Evolutionary conservation across 306 rosid species (phyloP).

Genomic region (Trifolium dubium): DNA sequence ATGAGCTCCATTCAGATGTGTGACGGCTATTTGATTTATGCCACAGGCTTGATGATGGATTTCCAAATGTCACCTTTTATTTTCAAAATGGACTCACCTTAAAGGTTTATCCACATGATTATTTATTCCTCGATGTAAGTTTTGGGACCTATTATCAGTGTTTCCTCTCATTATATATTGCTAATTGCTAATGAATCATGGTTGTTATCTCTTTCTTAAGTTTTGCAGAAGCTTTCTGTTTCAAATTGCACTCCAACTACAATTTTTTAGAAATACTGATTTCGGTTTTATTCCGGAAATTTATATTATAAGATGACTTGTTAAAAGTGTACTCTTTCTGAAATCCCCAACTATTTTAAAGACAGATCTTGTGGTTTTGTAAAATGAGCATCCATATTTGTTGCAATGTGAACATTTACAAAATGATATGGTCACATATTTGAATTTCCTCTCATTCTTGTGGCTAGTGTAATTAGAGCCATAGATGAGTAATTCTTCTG

Average conservation of each 20-base stretch:
- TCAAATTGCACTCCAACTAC: constrained; percentile 20
- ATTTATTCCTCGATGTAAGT: constrained; percentile 83
- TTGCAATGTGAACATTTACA: not conserved
- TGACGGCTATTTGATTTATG: constrained; percentile 37
- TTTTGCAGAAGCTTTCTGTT: constrained; percentile 30
- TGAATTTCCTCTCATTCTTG: constrained; percentile 26
- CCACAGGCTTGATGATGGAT: constrained; percentile 90
- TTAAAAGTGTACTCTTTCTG: not conserved
- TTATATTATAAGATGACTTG: not conserved
- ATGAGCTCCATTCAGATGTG: constrained; percentile 24
- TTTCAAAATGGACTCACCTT: constrained; percentile 83
- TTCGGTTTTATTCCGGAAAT: not conserved
- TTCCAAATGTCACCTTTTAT: constrained; percentile 79
- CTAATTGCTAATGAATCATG: not conserved
- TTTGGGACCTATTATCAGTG: constrained; percentile 27
- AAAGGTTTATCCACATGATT: constrained; percentile 94
- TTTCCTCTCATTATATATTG: constrained; percentile 22
- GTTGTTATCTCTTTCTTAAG: constrained; percentile 17
- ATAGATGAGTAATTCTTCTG: constrained; percentile 4
- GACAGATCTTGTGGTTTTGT: not conserved
- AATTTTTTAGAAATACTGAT: constrained; percentile 9
- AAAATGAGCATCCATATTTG: not conserved
- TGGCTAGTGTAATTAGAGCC: not conserved
- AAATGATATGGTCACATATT: not conserved
- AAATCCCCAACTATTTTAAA: constrained; percentile 1